These are phyloP conservation scores for Aspergillus terreus DNA, from an alignment of 2,329 filamentous ascomycete species.

Conservation along the genomic window DNA sequence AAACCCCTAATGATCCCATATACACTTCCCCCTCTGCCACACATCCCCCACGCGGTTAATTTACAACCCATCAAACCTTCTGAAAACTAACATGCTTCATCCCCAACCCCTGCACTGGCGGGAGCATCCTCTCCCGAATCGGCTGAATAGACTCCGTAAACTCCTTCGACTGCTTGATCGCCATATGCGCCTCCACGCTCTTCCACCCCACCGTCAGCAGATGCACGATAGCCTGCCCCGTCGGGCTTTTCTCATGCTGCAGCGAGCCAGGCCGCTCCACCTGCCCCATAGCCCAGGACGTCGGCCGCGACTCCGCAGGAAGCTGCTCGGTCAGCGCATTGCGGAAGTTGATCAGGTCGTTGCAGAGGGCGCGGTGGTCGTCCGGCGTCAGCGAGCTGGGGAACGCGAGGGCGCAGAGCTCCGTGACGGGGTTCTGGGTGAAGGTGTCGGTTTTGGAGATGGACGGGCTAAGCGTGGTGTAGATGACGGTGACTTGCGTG, in stretches of 20 bases:
- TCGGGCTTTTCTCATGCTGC: slow-evolving; percentile 33
- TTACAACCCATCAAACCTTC: slow-evolving; percentile 18
- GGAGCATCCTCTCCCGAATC: slow-evolving; percentile 39
- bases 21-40: neutral
- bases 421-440: slow-evolving; percentile 45
- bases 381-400: slow-evolving; percentile 27
- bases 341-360: slow-evolving; percentile 38
- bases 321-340: slow-evolving; percentile 28
- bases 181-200: slow-evolving; percentile 48
- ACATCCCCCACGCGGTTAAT: neutral
- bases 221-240: slow-evolving; percentile 41
- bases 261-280: slow-evolving; percentile 33
- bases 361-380: slow-evolving; percentile 26
- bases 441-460: slow-evolving; percentile 23
- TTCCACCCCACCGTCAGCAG: slow-evolving; percentile 51
- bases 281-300: slow-evolving; percentile 34
- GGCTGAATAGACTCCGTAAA: slow-evolving; percentile 42
- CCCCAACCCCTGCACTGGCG: slow-evolving; percentile 37
- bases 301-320: slow-evolving; percentile 23
- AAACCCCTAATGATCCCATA: too few relatives aligned
- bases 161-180: slow-evolving; percentile 41
- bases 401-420: slow-evolving; percentile 47
- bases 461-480: slow-evolving; percentile 29
- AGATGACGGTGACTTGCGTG: slow-evolving; percentile 22
- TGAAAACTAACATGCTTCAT: slow-evolving; percentile 45